phyloP scores from a whole-genome alignment of 2,329 filamentous ascomycete genomes.

The Fusarium abutilonis region DNA sequence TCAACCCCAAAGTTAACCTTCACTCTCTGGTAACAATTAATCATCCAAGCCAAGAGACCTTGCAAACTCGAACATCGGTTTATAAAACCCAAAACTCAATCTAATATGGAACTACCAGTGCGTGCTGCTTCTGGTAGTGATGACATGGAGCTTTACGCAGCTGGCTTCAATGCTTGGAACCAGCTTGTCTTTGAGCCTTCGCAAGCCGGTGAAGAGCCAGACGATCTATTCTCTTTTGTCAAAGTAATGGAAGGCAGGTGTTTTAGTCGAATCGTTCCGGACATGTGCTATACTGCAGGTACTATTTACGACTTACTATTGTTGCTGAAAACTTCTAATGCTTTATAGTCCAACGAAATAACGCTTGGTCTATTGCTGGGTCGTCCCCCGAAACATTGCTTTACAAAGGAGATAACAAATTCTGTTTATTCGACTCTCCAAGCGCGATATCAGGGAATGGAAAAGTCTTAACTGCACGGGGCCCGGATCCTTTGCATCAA shows the following conservation, averaged over 20 bases:
- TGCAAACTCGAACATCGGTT: neutral
- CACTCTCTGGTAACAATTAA: no score
- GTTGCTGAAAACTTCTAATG: neutral
- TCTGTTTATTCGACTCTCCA: conserved; percentile 9
- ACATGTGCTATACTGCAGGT: conserved; percentile 61
- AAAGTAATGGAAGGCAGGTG: conserved; percentile 51
- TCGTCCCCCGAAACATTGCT: neutral
- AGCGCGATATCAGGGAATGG: conserved; percentile 35
- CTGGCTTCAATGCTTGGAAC: conserved; percentile 68
- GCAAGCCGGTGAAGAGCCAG: conserved; percentile 48
- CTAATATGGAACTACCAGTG: conserved; percentile 24
- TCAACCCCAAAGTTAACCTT: no score
- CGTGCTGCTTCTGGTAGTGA: neutral
- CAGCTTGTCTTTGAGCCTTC: conserved; percentile 57
- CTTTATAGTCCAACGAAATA: conserved; percentile 36
- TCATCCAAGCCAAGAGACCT: neutral
- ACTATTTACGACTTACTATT: neutral
- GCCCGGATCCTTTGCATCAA: neutral
- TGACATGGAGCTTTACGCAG: conserved; percentile 61
- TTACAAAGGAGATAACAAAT: neutral
- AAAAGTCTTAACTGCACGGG: conserved; percentile 13
- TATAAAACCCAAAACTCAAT: neutral
- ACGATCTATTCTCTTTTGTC: conserved; percentile 59
- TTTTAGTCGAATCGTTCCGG: conserved; percentile 51
- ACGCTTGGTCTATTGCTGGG: conserved; percentile 36